A percentile compares a stretch with the other conserved stretches of the same genome.
Evolutionary conservation across 805 yeast species (phyloP).

Genomic region (Lipomyces yamanashiensis): DNA sequence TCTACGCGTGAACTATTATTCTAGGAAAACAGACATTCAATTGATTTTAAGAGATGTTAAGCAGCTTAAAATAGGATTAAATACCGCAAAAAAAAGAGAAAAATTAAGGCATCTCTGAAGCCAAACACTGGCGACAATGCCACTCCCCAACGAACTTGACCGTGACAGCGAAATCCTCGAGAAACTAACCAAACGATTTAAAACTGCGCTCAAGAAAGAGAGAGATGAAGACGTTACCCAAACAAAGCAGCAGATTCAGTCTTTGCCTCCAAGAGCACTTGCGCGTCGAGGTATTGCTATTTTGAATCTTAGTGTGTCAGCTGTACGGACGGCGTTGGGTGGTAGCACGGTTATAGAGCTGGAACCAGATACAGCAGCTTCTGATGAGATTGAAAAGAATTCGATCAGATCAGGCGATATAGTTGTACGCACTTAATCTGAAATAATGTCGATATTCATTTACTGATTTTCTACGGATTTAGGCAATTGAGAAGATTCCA

Average conservation of each 20-base stretch:
- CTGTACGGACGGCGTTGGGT: slow-evolving; percentile 74
- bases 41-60: neutral
- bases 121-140: neutral
- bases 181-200: slow-evolving; percentile 29
- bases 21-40: neutral
- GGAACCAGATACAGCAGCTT: slow-evolving; percentile 52
- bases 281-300: slow-evolving; percentile 76
- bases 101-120: too few species aligned
- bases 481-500: slow-evolving; percentile 22
- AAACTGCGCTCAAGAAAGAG: slow-evolving; percentile 47
- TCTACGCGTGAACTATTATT: too few species aligned
- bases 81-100: neutral
- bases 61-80: neutral
- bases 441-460: too few species aligned
- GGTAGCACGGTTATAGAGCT: slow-evolving; percentile 75
- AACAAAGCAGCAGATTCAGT: slow-evolving; percentile 51
- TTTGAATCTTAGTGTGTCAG: slow-evolving; percentile 63
- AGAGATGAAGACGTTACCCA: slow-evolving; percentile 58
- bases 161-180: slow-evolving; percentile 14
- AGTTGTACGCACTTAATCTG: slow-evolving; percentile 18
- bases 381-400: slow-evolving; percentile 44
- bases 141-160: neutral
- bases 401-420: slow-evolving; percentile 36
- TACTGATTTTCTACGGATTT: neutral
- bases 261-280: slow-evolving; percentile 66